Evolutionary conservation across 2,329 filamentous ascomycete genomes (phyloP).

Genomic region (Colletotrichum brevisporum): DNA sequence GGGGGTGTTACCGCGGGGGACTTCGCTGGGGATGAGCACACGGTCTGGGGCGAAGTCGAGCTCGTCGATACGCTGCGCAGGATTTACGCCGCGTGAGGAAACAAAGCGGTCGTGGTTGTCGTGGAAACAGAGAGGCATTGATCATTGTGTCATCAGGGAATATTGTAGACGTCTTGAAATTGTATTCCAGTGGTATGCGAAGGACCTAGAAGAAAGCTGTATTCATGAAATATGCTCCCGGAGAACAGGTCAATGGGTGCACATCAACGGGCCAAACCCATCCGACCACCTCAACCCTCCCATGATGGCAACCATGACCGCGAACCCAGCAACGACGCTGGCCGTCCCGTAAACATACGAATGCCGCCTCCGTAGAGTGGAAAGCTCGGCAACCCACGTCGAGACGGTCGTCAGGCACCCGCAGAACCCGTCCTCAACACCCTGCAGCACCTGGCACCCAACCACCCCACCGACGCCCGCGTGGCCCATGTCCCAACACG

Average conservation of each 20-base stretch:
- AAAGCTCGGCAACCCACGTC: constrained; percentile 76
- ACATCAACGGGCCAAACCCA: constrained; percentile 64
- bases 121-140: not conserved
- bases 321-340: constrained; percentile 73
- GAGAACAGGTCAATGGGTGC: constrained; percentile 42
- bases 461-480: constrained; percentile 66
- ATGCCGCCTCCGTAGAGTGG: constrained; percentile 63
- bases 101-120: not conserved
- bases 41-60: constrained; percentile 44
- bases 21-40: constrained; percentile 45
- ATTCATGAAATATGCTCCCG: not conserved
- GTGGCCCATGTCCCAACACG: constrained; percentile 85
- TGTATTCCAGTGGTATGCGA: not conserved
- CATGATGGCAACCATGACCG: constrained; percentile 78
- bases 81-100: not conserved
- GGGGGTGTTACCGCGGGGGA: constrained; percentile 45
- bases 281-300: constrained; percentile 80
- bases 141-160: not conserved
- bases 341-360: constrained; percentile 77
- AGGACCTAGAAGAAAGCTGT: not conserved
- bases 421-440: constrained; percentile 77
- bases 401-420: constrained; percentile 77
- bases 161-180: not conserved
- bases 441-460: constrained; percentile 78
- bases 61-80: constrained; percentile 44